These are phyloP conservation scores for Vitis cinerea DNA, from an alignment of 164 flowering plant species.

Conservation along the genomic window DNA sequence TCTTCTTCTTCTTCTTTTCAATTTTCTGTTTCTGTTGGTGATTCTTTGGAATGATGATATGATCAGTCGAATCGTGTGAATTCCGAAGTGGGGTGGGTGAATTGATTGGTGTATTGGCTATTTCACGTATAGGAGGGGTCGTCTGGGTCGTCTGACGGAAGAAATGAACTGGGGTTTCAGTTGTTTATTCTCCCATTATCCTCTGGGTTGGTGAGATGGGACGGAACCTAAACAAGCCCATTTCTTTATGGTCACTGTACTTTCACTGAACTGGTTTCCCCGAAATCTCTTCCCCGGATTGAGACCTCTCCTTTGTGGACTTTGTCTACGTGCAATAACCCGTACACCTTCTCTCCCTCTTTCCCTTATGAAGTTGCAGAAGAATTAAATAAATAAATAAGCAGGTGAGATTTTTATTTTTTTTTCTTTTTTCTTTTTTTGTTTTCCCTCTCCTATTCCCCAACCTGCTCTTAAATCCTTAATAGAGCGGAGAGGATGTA, in stretches of 20 bases:
- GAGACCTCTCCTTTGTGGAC: conserved; percentile 6
- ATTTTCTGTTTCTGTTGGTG: background rate
- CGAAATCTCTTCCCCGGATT: conserved; percentile 2
- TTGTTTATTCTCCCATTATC: background rate
- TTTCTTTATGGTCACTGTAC: background rate
- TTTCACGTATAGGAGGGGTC: background rate
- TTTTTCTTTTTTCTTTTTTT: background rate
- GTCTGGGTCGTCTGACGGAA: conserved; percentile 1
- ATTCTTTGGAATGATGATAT: background rate
- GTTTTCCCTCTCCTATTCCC: background rate
- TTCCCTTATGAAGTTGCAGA: background rate
- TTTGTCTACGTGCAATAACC: conserved; percentile 1
- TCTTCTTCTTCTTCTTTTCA: background rate
- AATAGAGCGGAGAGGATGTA: too few species aligned
- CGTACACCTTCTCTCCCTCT: conserved; percentile 3
- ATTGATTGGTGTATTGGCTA: background rate
- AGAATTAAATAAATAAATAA: background rate
- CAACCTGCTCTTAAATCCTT: too few species aligned
- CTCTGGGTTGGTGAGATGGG: conserved; percentile 9
- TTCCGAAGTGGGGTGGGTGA: background rate
- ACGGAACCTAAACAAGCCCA: conserved; percentile 5
- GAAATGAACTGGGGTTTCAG: background rate
- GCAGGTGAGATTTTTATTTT: background rate
- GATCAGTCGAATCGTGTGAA: too few species aligned
- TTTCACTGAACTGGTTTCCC: background rate